These are phyloP conservation scores for Plasmodium inui DNA, from an alignment of 169 alveolate species.

Conservation along the genomic window DNA sequence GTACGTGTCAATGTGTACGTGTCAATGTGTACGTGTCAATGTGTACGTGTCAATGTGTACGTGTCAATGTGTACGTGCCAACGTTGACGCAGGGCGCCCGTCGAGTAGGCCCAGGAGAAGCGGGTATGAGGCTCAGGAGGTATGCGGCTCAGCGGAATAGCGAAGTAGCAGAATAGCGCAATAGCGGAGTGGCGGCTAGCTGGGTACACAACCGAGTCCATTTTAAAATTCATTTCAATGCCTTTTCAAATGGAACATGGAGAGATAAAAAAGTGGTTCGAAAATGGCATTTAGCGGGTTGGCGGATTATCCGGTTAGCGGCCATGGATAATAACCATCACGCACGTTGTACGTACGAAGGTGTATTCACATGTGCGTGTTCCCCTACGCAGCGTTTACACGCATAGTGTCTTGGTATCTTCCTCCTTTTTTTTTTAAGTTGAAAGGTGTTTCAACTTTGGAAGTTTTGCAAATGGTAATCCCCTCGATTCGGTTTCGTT, in stretches of 20 bases:
- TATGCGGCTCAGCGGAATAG: not conserved
- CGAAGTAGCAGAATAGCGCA: not conserved
- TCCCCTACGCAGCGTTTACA: not conserved
- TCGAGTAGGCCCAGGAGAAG: not conserved
- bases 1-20: not conserved
- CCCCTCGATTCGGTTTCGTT: not conserved
- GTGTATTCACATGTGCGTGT: not conserved
- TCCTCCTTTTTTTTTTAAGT: not conserved
- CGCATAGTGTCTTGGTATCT: not conserved
- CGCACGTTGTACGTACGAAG: not conserved
- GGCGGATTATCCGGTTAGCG: not conserved
- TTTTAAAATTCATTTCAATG: not conserved
- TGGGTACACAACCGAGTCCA: not conserved
- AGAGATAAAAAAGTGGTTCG: not conserved
- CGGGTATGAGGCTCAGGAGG: not conserved
- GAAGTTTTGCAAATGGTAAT: not conserved
- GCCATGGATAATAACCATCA: not conserved
- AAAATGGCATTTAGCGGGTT: not conserved
- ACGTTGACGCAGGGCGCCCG: not conserved
- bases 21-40: not conserved
- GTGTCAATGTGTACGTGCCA: not conserved
- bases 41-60: not conserved
- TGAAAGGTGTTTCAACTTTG: not conserved
- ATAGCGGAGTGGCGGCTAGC: not conserved
- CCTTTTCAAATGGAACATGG: not conserved